A percentile compares a stretch with the other conserved stretches of the same genome.
Conservation (phyloP, 2,329 filamentous ascomycete genomes). For the Fusarium compactum region DNA sequence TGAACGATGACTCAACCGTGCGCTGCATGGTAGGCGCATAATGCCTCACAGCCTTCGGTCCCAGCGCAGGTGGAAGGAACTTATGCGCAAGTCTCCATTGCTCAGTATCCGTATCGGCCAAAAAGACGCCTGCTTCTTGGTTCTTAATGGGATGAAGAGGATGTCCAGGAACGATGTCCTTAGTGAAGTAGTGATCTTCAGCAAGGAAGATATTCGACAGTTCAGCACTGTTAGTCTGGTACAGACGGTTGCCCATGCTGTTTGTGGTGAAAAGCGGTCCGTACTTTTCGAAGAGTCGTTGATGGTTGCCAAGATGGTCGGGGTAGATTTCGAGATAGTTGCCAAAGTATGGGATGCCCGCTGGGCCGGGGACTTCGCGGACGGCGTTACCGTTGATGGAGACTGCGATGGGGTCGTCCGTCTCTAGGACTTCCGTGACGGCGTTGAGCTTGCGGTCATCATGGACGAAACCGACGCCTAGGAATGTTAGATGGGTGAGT, state of each 20-base stretch:
- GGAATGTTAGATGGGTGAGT: not conserved
- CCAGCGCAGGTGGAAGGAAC: slow-evolving; percentile 69
- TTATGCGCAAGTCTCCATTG: slow-evolving; percentile 68
- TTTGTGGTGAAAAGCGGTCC: slow-evolving; percentile 64
- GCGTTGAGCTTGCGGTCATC: slow-evolving; percentile 44
- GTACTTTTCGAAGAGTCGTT: slow-evolving; percentile 65
- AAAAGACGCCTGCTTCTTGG: slow-evolving; percentile 57
- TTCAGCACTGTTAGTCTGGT: slow-evolving; percentile 63
- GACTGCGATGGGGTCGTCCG: slow-evolving; percentile 53
- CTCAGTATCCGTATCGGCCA: slow-evolving; percentile 63
- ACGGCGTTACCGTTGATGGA: slow-evolving; percentile 63
- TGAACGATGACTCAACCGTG: slow-evolving; percentile 63
- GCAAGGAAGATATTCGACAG: slow-evolving; percentile 59
- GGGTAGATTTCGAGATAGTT: slow-evolving; percentile 68
- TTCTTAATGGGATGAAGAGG: slow-evolving; percentile 59
- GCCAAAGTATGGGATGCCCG: slow-evolving; percentile 61
- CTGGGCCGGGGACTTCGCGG: slow-evolving; percentile 63
- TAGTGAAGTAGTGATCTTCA: slow-evolving; percentile 66
- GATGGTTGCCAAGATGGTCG: slow-evolving; percentile 68
- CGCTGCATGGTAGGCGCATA: slow-evolving; percentile 70
- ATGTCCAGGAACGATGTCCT: slow-evolving; percentile 63
- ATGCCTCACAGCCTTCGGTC: slow-evolving; percentile 70
- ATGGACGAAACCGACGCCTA: slow-evolving; percentile 54
- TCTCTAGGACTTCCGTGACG: slow-evolving; percentile 51
- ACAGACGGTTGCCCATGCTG: slow-evolving; percentile 62